These are phyloP conservation scores for Posidonia australis DNA, from an alignment of 106 monocot genomes.

Conservation along the genomic window DNA sequence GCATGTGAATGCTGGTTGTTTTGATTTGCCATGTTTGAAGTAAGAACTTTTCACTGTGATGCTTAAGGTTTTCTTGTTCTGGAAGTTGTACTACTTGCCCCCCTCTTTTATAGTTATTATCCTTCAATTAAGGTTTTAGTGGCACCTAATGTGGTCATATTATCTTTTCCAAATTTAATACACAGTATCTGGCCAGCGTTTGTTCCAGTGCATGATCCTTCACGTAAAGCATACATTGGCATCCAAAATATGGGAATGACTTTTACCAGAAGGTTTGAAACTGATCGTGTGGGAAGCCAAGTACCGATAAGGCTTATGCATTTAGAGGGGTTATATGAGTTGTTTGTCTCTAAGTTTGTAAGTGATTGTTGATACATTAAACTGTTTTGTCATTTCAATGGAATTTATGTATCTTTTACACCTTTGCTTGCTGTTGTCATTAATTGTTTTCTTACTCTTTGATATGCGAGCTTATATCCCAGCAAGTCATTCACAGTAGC, in stretches of 20 bases:
- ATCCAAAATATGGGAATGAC: constrained; percentile 90
- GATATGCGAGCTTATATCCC: too few species aligned
- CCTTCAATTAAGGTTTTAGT: too few species aligned
- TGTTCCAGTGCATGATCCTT: constrained; percentile 98
- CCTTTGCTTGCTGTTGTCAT: too few species aligned
- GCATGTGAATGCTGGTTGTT: neutral
- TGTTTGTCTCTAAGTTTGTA: constrained; percentile 97
- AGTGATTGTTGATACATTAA: constrained; percentile 15
- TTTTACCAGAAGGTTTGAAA: constrained; percentile 89
- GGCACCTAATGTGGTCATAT: too few species aligned
- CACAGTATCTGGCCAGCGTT: constrained; percentile 93
- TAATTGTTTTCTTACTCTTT: too few species aligned
- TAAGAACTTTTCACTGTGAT: neutral
- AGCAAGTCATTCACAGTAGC: too few species aligned
- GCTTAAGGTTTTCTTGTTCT: neutral
- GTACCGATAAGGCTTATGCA: constrained; percentile 92
- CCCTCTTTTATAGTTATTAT: too few species aligned
- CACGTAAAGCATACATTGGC: constrained; percentile 86
- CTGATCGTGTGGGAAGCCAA: constrained; percentile 86
- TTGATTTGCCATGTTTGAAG: neutral
- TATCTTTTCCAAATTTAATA: too few species aligned
- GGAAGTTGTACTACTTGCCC: too few species aligned
- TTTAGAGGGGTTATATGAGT: constrained; percentile 92
- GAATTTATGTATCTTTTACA: too few species aligned
- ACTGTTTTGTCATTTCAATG: too few species aligned